Conservation (phyloP, 208 protist species). For the Leishmania tropica region DNA sequence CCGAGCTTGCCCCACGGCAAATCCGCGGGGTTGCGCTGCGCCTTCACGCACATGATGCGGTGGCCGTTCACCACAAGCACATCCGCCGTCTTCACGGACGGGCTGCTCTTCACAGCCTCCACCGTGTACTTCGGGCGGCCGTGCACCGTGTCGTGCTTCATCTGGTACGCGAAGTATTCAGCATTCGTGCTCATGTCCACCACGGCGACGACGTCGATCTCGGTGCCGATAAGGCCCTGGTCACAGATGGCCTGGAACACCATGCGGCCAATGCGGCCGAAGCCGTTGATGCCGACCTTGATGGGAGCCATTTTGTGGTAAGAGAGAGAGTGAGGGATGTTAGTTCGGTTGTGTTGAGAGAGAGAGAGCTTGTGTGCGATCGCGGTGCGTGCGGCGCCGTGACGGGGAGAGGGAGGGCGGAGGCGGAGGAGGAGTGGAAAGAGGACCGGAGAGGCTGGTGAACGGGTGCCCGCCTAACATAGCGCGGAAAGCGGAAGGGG, state of each 20-base stretch:
- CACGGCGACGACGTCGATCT: constrained; percentile 94
- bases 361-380: background rate
- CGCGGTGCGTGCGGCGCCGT: background rate
- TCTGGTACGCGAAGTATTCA: constrained; percentile 97
- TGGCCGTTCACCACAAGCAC: constrained; percentile 85
- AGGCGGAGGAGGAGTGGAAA: background rate
- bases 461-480: background rate
- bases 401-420: background rate
- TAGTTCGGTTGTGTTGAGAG: constrained; percentile 4
- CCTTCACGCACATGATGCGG: constrained; percentile 78
- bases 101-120: constrained; percentile 69
- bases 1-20: constrained; percentile 95
- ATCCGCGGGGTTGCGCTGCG: constrained; percentile 89
- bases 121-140: constrained; percentile 89
- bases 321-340: background rate
- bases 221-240: constrained; percentile 58
- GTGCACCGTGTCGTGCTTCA: constrained; percentile 98
- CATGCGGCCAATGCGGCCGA: constrained; percentile 98
- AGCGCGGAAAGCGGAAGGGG: background rate
- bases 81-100: constrained; percentile 67
- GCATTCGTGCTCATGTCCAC: constrained; percentile 97
- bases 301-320: constrained; percentile 50
- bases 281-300: constrained; percentile 98
- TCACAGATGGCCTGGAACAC: constrained; percentile 94
- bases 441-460: background rate